phyloP scores from a whole-genome alignment of 768 basidiomycete genomes.

The Agaricus blazei region DNA sequence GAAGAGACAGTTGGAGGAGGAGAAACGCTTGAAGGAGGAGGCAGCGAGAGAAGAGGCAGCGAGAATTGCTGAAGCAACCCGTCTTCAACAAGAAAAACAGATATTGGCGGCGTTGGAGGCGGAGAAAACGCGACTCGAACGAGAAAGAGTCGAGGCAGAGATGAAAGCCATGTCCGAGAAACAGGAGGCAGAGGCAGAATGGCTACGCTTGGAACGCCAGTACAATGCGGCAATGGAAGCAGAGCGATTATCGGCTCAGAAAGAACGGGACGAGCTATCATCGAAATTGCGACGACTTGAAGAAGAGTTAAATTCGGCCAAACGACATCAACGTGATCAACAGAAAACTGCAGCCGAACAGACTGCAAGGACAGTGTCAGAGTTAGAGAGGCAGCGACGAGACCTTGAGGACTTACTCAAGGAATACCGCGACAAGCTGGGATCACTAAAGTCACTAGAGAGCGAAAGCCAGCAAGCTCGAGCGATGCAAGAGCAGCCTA shows the following conservation, averaged over 20 bases:
- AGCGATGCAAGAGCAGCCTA: background rate
- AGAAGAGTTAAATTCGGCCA: slow-evolving; percentile 15
- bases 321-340: slow-evolving; percentile 15
- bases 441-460: background rate
- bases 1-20: slow-evolving; percentile 26
- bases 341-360: slow-evolving; percentile 10
- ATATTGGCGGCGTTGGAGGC: slow-evolving; percentile 19
- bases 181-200: slow-evolving; percentile 18
- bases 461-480: background rate
- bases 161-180: slow-evolving; percentile 18
- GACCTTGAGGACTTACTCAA: slow-evolving; percentile 7
- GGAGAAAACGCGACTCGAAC: slow-evolving; percentile 22
- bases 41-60: slow-evolving; percentile 21
- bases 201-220: slow-evolving; percentile 14
- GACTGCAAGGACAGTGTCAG: slow-evolving; percentile 9
- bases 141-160: slow-evolving; percentile 22
- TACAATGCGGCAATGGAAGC: slow-evolving; percentile 17
- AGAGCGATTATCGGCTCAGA: slow-evolving; percentile 19
- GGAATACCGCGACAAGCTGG: slow-evolving; percentile 3
- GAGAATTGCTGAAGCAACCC: slow-evolving; percentile 23
- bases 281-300: slow-evolving; percentile 8
- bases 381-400: slow-evolving; percentile 7
- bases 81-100: slow-evolving; percentile 23
- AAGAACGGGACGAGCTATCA: slow-evolving; percentile 13
- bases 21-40: slow-evolving; percentile 24